Base-by-base conservation (phyloP, 2,329 filamentous ascomycete species). In the Lojkania enalia region DNA sequence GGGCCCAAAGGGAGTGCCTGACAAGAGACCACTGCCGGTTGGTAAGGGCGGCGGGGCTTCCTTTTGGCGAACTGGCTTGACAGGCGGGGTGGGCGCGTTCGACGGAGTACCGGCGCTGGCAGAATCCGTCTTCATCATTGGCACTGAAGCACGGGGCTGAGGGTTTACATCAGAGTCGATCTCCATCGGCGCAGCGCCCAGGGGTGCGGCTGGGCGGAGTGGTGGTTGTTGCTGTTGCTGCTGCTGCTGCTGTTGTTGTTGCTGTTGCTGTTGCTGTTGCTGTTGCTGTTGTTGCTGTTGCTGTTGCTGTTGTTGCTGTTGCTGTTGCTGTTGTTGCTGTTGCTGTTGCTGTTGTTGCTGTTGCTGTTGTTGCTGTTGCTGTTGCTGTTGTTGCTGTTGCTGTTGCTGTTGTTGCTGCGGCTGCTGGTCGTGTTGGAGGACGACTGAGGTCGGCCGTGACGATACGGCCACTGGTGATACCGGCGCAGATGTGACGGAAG, bases 21-120 rank as follows among this genome's bases (percentile, higher is more conserved):
- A 82, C 11, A 86, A 74, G 9, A 87, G 70, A 7, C 85, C 85
- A 39, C 81, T 85, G 14, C 84, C 84, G 31, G 79, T 74, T 4
- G 82, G 80, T 29, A 84, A 70, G 3, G 81, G 77, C 16, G 80
- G 77, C 1, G 79, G 77, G 7, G 75, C 67, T 44, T 84, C 80
- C 52, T 83, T 83, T 27, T 74, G 67, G 32, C 77, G 76, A 14
- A 67, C 58, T 13, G 78, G 74, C 52, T 84, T 84, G n/a, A 77
- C 70, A 46, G 77, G 74, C 3, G 80, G 79, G 18, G 77, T 75
- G 2, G 75, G 72, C 5, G 76, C 75, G 21, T 76, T 78, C 4
- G 71, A 72, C 30, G 72, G 71, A 46, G 60, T 69, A 43, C 52
- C 66, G 7, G 63, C 66, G 38, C 54, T 58, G 9, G 57, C 48